Evolutionary conservation across 495 filamentous ascomycete species (phyloP), one percentile per base, ranked within the genome.

Genomic region (Penicillium ochrochloron): DNA sequence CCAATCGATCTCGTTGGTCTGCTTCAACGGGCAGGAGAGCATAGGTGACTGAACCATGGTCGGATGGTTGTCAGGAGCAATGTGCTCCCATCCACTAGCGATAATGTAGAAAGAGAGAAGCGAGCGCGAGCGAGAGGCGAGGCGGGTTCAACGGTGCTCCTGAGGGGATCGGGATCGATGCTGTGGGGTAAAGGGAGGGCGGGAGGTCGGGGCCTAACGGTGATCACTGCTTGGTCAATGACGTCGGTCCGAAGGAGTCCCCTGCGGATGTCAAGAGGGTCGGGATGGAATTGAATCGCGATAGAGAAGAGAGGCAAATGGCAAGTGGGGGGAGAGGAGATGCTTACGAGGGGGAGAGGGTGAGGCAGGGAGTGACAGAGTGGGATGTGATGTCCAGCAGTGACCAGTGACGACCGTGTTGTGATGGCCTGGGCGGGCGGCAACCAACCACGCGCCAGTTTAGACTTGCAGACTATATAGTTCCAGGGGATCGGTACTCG

Each of bases 1-100:
- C 96, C 96, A 99, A 85, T 99, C 95, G 73, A 98, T 97, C 83
- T 99, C 95, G 83, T 94, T 97, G 65, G 95, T 99, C 76, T 95
- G 94, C 90, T 99, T 97, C 73, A 96, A 82, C 73, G 93, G 93
- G 83, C 87, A 88, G 66, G 91, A 93, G 61, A 97, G 88, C 93
- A 97, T 97, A 52, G 93, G 92, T 73, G 92, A 86, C 80, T 93
- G 88, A 76, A 85, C 83, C 88, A 90, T 90, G 75, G 74, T 85
- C 76, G 50, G 50, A 52, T 64, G 61, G 58, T 65, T 56, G 65
- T 65, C 61, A 74, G 76, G 80, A 79, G 76, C 77, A 59, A 66
- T 64, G 66, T 71, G 80, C 77, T 78, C 80, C 80, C 76, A 80
- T 76, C 62, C 66, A 75, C 66, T 21, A 39, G 27, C 17, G 46